Evolutionary conservation across 805 yeast genomes (phyloP), one percentile per base, ranked within the genome.

Genomic region (Kuraishia piskuri): DNA sequence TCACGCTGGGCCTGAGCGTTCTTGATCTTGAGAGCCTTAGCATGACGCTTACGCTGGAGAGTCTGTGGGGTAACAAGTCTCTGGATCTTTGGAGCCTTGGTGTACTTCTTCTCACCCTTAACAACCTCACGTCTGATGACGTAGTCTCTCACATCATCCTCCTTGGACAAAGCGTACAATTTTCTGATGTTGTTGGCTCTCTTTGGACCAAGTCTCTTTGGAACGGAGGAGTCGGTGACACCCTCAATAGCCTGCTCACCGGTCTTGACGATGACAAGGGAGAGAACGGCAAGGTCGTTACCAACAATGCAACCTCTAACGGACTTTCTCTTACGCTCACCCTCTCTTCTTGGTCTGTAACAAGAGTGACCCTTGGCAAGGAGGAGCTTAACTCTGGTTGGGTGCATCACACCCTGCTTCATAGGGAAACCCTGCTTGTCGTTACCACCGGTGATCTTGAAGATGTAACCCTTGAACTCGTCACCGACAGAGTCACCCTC

Each of bases 361-460:
- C 98, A 92, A 68, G 97, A 89, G 82, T 81, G 86, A 72, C 92
- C 96, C 80, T 90, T 85, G 67, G 96, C 77, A 74, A 94, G 83
- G 74, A 94, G 84, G 70, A 94, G 85, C 77, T 88, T 90, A 69
- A 94, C 98, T 86, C 99, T 95, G 86, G 95, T 90, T 80, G 99
- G 98, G 83, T 90, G 94, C 85, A 94, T 82, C 64, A 94, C 99
- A 87, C 99, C 99, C 82, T 95, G 99, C 81, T 91, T 94, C 99
- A 95, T 94, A 81, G 99, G 98, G 97, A 94, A 94, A 83, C 99
- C 99, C 84, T 94, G 99, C 83, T 94, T 94, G 83, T 94, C 99
- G 88, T 94, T 94, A 86, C 99, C 99, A 75, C 99, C 99, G 69
- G 97, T 79, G 77, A 94, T 91, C 84, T 87, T 95, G 88, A 94